phyloP scores from a whole-genome alignment of 1,139 yeast species.

The Yamadazyma jaroonii region DNA sequence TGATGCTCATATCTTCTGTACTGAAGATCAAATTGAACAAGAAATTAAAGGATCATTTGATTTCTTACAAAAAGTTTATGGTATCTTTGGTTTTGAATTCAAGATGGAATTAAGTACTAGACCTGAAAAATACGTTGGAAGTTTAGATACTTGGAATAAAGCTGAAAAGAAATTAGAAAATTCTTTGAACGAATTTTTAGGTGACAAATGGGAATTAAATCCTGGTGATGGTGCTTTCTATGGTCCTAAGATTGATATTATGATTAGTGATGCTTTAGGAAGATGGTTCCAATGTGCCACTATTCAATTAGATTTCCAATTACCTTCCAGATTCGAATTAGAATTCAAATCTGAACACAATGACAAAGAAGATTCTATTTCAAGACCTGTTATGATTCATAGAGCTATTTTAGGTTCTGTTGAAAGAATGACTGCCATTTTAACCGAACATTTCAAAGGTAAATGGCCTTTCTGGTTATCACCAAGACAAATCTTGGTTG shows the following conservation, averaged over 20 bases:
- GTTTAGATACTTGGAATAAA: slow-evolving; percentile 77
- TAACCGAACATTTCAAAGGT: slow-evolving; percentile 96
- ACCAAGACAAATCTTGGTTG: slow-evolving; percentile 92
- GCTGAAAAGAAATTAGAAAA: slow-evolving; percentile 79
- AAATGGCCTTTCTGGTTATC: slow-evolving; percentile 99
- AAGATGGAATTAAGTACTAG: slow-evolving; percentile 90
- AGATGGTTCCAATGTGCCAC: slow-evolving; percentile 99
- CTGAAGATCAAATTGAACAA: slow-evolving; percentile 76
- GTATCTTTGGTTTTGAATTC: slow-evolving; percentile 83
- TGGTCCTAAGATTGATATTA: slow-evolving; percentile 96
- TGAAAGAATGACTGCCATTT: slow-evolving; percentile 96
- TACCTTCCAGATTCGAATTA: slow-evolving; percentile 86
- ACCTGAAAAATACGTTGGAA: slow-evolving; percentile 91
- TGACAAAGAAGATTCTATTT: slow-evolving; percentile 33
- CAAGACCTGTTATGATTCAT: slow-evolving; percentile 96
- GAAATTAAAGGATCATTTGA: slow-evolving; percentile 82
- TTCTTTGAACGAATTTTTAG: slow-evolving; percentile 64
- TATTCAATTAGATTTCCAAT: slow-evolving; percentile 95
- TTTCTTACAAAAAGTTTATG: slow-evolving; percentile 75
- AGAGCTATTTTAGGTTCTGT: slow-evolving; percentile 97
- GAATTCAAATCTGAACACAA: slow-evolving; percentile 79
- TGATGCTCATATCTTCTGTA: slow-evolving; percentile 97
- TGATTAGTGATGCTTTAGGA: slow-evolving; percentile 84
- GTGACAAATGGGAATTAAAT: slow-evolving; percentile 85
- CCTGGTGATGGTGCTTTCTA: slow-evolving; percentile 99